phyloP scores from a whole-genome alignment of 441 rosid genomes.

The Jatropha multifida region DNA sequence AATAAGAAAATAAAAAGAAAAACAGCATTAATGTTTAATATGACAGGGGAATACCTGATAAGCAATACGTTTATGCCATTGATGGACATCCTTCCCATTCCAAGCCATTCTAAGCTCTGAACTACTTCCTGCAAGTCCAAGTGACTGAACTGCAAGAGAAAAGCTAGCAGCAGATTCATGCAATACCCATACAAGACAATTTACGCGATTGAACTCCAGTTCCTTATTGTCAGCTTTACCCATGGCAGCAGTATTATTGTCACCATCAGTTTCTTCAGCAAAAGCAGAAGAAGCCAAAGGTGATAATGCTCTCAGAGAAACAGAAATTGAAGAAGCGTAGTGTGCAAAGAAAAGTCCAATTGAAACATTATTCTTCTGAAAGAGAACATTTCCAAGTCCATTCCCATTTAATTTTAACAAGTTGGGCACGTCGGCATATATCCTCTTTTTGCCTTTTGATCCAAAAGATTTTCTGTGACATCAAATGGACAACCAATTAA shows the following conservation, averaged over 20 bases:
- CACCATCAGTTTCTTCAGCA: slow-evolving; percentile 28
- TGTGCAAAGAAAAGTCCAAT: slow-evolving; percentile 19
- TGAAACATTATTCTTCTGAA: slow-evolving; percentile 22
- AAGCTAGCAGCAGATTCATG: slow-evolving; percentile 66
- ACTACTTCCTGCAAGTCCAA: slow-evolving; percentile 43
- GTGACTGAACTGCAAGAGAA: slow-evolving; percentile 48
- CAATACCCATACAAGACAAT: slow-evolving; percentile 58
- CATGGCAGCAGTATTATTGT: slow-evolving; percentile 25
- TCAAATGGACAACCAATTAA: slow-evolving; percentile 22
- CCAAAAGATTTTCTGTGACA: slow-evolving; percentile 37
- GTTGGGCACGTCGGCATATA: slow-evolving; percentile 19
- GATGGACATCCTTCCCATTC: slow-evolving; percentile 69
- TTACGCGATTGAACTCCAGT: slow-evolving; percentile 46
- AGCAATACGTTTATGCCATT: slow-evolving; percentile 58
- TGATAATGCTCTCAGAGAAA: slow-evolving; percentile 33
- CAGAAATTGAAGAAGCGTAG: slow-evolving; percentile 24
- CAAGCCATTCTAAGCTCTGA: slow-evolving; percentile 63
- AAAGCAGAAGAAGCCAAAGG: slow-evolving; percentile 30
- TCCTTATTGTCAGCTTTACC: slow-evolving; percentile 24
- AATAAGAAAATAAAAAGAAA: neutral
- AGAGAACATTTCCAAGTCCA: slow-evolving; percentile 22
- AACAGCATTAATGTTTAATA: neutral
- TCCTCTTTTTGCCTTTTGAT: slow-evolving; percentile 28
- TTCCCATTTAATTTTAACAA: slow-evolving; percentile 31
- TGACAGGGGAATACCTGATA: slow-evolving; percentile 39